Conservation (phyloP, 257 asterid species). For the Fraxinus pennsylvanica region DNA sequence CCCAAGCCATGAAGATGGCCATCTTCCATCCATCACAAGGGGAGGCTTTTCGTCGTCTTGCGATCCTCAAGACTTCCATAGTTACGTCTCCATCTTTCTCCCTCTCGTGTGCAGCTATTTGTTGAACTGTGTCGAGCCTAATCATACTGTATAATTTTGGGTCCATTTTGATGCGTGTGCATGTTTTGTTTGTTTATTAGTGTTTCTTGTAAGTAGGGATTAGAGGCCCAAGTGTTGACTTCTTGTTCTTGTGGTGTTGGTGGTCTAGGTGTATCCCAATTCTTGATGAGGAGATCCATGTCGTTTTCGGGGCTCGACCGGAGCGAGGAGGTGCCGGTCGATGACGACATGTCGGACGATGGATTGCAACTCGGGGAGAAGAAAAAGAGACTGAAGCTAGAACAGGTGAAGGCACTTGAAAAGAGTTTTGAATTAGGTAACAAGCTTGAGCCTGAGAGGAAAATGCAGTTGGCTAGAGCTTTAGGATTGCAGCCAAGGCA, state of each 20-base stretch:
- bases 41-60: slow-evolving; percentile 26
- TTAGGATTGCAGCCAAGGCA: slow-evolving; percentile 81
- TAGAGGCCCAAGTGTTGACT: background rate
- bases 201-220: background rate
- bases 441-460: slow-evolving; percentile 81
- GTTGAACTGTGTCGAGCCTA: background rate
- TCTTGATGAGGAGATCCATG: slow-evolving; percentile 73
- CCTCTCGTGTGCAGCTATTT: background rate
- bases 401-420: slow-evolving; percentile 82
- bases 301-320: slow-evolving; percentile 68
- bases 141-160: background rate
- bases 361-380: slow-evolving; percentile 76
- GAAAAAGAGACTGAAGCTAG: slow-evolving; percentile 74
- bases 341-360: slow-evolving; percentile 70
- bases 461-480: slow-evolving; percentile 74
- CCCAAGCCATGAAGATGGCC: slow-evolving; percentile 31
- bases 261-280: slow-evolving; percentile 43
- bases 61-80: slow-evolving; percentile 42
- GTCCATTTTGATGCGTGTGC: background rate
- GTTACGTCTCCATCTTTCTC: slow-evolving; percentile 23
- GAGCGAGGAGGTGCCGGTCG: slow-evolving; percentile 49
- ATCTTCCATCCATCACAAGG: slow-evolving; percentile 23
- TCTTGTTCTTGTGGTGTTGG: background rate
- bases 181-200: background rate
- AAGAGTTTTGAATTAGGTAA: slow-evolving; percentile 77